These are phyloP conservation scores for Forsythia viridissima DNA, from an alignment of 257 asterid genomes.

Conservation along the genomic window DNA sequence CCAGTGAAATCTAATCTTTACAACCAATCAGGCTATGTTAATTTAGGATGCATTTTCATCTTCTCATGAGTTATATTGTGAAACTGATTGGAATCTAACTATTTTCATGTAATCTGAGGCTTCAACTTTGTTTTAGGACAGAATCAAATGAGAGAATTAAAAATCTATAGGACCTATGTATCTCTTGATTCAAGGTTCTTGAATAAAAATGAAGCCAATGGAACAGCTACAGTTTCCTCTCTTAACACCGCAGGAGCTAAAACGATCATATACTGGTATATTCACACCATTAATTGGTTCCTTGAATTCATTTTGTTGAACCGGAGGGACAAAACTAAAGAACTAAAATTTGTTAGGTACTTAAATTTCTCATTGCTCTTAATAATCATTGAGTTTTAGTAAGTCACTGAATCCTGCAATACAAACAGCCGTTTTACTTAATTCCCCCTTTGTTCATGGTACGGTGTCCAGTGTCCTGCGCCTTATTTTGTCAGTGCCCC, in stretches of 20 bases:
- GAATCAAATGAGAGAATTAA: not conserved
- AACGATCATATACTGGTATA: too few relatives aligned
- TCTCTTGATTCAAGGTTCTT: not conserved
- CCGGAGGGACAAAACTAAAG: not conserved
- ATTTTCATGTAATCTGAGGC: not conserved
- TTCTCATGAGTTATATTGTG: not conserved
- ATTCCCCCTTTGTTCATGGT: not conserved
- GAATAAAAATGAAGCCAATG: not conserved
- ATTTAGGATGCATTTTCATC: not conserved
- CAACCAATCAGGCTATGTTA: not conserved
- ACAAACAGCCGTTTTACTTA: not conserved
- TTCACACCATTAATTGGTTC: not conserved
- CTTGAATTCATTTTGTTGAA: not conserved
- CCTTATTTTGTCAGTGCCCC: not conserved
- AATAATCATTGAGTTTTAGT: not conserved
- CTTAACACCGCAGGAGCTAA: not conserved
- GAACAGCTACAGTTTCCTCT: not conserved
- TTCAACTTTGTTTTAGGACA: not conserved
- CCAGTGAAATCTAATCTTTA: too few relatives aligned
- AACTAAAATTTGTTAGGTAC: not conserved
- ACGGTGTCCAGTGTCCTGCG: not conserved
- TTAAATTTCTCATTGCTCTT: not conserved
- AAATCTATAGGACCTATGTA: too few relatives aligned
- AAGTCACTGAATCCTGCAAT: not conserved
- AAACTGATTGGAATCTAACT: not conserved